Evolutionary conservation across 805 yeast species (phyloP).

Genomic region (Torulaspora indica): DNA sequence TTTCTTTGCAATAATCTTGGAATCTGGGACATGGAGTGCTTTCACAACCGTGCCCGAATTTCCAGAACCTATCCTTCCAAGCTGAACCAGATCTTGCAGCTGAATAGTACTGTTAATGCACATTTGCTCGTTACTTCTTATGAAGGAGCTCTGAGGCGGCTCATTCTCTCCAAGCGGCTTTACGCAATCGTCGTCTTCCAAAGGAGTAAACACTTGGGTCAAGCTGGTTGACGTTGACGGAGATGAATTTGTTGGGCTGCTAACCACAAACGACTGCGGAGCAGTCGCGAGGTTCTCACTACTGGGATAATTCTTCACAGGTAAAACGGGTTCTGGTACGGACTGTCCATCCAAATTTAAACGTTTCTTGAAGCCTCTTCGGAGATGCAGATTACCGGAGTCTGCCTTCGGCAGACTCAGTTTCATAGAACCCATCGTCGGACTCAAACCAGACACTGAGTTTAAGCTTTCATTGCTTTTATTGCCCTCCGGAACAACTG

Average conservation of each 20-base stretch:
- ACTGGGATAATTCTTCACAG: conserved; percentile 1
- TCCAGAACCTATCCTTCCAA: conserved; percentile 84
- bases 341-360: conserved; percentile 14
- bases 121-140: conserved; percentile 16
- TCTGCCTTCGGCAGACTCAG: conserved; percentile 10
- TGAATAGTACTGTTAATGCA: conserved; percentile 33
- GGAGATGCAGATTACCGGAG: conserved; percentile 16
- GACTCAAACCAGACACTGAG: not conserved
- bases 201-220: conserved; percentile 16
- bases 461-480: not conserved
- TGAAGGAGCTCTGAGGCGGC: conserved; percentile 16
- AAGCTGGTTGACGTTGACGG: conserved; percentile 17
- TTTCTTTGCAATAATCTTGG: conserved; percentile 85
- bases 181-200: conserved; percentile 13
- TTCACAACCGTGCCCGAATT: conserved; percentile 90
- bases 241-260: conserved; percentile 18
- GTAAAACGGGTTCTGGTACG: conserved; percentile 6
- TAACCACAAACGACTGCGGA: conserved; percentile 15
- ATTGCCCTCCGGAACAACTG: conserved; percentile 6
- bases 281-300: conserved; percentile 7
- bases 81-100: conserved; percentile 63
- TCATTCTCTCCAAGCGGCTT: conserved; percentile 9
- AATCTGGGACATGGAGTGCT: conserved; percentile 83
- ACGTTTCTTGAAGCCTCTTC: conserved; percentile 24
- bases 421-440: conserved; percentile 7